Percentiles rank a stretch among this genome's conserved stretches.
Evolutionary conservation across 441 rosid genomes (phyloP).

Genomic region (Eutrema salsugineum): DNA sequence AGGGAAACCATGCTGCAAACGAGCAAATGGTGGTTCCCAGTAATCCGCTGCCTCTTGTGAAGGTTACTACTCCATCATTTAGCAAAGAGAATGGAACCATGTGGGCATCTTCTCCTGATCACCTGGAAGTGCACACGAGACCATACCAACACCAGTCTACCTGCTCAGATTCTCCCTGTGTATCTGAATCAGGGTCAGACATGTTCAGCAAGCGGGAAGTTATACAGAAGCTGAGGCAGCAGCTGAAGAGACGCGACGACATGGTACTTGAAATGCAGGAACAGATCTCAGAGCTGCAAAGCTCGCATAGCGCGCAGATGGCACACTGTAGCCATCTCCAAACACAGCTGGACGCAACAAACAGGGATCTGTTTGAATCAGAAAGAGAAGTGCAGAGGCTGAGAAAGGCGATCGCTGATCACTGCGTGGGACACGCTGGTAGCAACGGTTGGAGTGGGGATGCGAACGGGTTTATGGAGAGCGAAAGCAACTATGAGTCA

Average conservation of each 20-base stretch:
- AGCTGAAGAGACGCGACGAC: conserved; percentile 87
- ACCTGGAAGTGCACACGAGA: conserved; percentile 68
- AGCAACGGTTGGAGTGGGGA: conserved; percentile 57
- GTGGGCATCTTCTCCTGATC: conserved; percentile 81
- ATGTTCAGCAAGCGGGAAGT: conserved; percentile 89
- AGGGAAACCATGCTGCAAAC: conserved; percentile 38
- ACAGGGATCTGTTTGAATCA: conserved; percentile 70
- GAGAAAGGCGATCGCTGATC: conserved; percentile 83
- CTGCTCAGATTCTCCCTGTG: conserved; percentile 88
- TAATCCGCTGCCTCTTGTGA: conserved; percentile 63
- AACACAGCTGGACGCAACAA: conserved; percentile 63
- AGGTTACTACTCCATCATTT: conserved; percentile 56
- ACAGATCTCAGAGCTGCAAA: conserved; percentile 67
- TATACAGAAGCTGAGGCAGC: conserved; percentile 85
- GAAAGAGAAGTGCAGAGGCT: conserved; percentile 80
- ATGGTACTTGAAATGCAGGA: conserved; percentile 96
- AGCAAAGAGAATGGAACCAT: conserved; percentile 59
- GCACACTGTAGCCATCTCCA: conserved; percentile 63
- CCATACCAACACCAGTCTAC: conserved; percentile 64
- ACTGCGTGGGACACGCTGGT: conserved; percentile 45
- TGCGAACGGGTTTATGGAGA: conserved; percentile 51
- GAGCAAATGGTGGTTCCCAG: conserved; percentile 51
- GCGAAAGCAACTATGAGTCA: conserved; percentile 40
- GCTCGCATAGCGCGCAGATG: conserved; percentile 55
- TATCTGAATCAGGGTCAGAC: conserved; percentile 95